Evolutionary conservation across 23 red algal species (phyloP), one percentile per base, ranked within the genome.

Genomic region (Agarophyton chilense): DNA sequence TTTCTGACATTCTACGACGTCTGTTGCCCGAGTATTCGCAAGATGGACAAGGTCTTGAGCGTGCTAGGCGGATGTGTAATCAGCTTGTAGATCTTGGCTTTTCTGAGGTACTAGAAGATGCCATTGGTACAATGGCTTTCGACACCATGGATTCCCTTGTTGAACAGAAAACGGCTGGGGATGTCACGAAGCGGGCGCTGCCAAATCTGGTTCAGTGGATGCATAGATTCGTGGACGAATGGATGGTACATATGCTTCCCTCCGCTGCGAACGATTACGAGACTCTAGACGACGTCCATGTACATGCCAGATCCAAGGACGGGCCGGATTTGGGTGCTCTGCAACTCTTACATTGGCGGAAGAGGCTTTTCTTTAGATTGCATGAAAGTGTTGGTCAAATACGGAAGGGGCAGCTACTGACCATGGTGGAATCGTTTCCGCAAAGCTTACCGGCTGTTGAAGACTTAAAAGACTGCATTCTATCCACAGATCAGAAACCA

Each of bases 391-490:
- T 91, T 68, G 75, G 76, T 54, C 64, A 56, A 13, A 82, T 91
- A 33, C 74, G 92, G 63, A 94, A 81, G 25, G 78, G 10, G 13
- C 84, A 94, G 49, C 43, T 94, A 43, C 52, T 94, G 46, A 67
- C 40, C 14, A 33, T 94, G 10, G 52, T 94, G 18, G 82, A 84
- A 26, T 40, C 54, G 57, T 94, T 81, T 80, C 92, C 92, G 7
- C 52, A 65, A 67, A 88, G 83, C 38, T 79, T 88, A 41, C 71
- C 79, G 16, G 92, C 92, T 19, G 64, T 94, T 62, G 56, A 94
- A 55, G 92, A 94, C 46, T 78, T 94, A 39, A 88, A 89, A 35
- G 92, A 87, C 55, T 94, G 92, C 45, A 54, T 94, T 34, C 35
- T 51, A 73, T 87, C 85, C 11, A 94, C 92, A 39, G 83, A 87